These are phyloP conservation scores for Alternaria metachromatica DNA, from an alignment of 2,329 filamentous ascomycete species.

Conservation along the genomic window DNA sequence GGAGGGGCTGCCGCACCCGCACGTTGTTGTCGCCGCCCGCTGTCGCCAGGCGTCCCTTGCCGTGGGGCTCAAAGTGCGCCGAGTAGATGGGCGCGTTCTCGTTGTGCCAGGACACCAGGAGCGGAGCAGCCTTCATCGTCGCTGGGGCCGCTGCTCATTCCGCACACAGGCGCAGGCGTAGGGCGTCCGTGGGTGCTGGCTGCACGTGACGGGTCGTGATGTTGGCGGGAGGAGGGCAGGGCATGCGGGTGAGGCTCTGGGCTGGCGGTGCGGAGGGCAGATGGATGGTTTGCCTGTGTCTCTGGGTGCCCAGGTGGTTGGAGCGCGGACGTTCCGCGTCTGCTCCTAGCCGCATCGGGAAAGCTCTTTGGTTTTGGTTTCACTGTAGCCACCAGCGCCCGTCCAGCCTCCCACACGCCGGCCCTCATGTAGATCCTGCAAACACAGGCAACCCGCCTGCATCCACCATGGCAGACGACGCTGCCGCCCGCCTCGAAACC, in stretches of 20 bases:
- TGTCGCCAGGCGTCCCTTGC: slow-evolving; percentile 90
- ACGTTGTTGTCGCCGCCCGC: slow-evolving; percentile 97
- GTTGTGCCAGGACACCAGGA: slow-evolving; percentile 99
- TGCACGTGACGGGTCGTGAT: slow-evolving; percentile 12
- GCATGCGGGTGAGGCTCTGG: not conserved
- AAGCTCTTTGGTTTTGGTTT: slow-evolving; percentile 19
- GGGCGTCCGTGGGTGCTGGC: slow-evolving; percentile 11
- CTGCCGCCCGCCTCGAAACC: slow-evolving; percentile 34
- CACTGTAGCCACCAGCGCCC: slow-evolving; percentile 10
- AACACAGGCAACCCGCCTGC: not conserved
- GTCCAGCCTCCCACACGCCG: not conserved
- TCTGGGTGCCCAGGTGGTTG: slow-evolving; percentile 26
- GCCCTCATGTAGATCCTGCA: not conserved
- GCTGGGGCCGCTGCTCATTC: slow-evolving; percentile 25
- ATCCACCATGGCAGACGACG: slow-evolving; percentile 14
- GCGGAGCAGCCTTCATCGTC: slow-evolving; percentile 89
- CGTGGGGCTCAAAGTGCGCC: slow-evolving; percentile 91
- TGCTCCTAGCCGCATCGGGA: slow-evolving; percentile 25
- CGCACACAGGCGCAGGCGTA: slow-evolving; percentile 3
- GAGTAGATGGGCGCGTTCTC: slow-evolving; percentile 97
- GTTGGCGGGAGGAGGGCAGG: slow-evolving; percentile 1
- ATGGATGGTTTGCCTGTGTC: slow-evolving; percentile 16
- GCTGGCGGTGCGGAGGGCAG: slow-evolving; percentile 1
- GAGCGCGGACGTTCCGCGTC: slow-evolving; percentile 29
- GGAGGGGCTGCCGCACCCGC: slow-evolving; percentile 65